phyloP scores from a whole-genome alignment of 2,329 filamentous ascomycete genomes.

The Hypoxylon sp. region DNA sequence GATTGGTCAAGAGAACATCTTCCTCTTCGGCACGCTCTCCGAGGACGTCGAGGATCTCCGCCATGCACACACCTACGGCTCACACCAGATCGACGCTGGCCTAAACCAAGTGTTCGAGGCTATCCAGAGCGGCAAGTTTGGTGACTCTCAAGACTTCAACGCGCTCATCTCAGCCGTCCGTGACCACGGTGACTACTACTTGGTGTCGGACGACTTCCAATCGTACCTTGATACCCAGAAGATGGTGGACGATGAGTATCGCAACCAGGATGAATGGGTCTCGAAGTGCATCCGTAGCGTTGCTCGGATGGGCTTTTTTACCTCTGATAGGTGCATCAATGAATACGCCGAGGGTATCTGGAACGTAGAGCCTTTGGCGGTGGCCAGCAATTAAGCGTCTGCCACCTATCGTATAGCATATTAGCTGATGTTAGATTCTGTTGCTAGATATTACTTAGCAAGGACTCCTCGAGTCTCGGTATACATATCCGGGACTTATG shows the following conservation, averaged over 20 bases:
- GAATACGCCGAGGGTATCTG: slow-evolving; percentile 98
- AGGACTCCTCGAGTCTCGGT: not conserved
- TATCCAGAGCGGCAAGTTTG: slow-evolving; percentile 85
- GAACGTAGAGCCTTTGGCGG: slow-evolving; percentile 87
- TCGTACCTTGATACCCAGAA: slow-evolving; percentile 92
- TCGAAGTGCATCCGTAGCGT: slow-evolving; percentile 91
- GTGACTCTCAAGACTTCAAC: slow-evolving; percentile 81
- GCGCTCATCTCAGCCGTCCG: slow-evolving; percentile 86
- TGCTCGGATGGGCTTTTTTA: slow-evolving; percentile 97
- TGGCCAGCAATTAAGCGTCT: slow-evolving; percentile 32
- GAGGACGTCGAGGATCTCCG: slow-evolving; percentile 98
- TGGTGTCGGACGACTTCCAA: slow-evolving; percentile 97
- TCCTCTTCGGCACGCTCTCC: slow-evolving; percentile 95
- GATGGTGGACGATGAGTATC: slow-evolving; percentile 91
- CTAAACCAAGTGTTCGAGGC: slow-evolving; percentile 85
- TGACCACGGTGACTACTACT: slow-evolving; percentile 96
- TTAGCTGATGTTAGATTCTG: not conserved
- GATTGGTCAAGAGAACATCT: slow-evolving; percentile 96
- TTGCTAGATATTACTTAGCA: not conserved
- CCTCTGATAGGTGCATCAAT: slow-evolving; percentile 92
- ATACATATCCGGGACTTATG: not conserved
- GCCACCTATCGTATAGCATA: not conserved
- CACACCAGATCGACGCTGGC: slow-evolving; percentile 80
- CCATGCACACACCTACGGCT: slow-evolving; percentile 86
- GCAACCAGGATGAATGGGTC: slow-evolving; percentile 92